Base-by-base conservation (phyloP, 768 basidiomycete species). In the Pholiota microspora region DNA sequence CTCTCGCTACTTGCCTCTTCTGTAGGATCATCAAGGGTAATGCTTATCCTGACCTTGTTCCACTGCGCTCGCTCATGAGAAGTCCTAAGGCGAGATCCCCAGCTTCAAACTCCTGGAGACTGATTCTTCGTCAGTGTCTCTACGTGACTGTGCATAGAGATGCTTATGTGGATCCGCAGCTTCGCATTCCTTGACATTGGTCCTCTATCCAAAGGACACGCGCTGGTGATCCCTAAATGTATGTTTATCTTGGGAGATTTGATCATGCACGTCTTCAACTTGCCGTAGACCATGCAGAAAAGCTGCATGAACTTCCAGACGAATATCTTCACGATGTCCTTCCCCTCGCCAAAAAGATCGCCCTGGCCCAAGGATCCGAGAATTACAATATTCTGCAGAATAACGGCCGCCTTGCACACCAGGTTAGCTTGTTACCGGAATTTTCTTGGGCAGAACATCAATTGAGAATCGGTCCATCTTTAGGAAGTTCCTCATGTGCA, bases 181-280 rank as follows among this genome's bases (percentile, higher is more conserved):
- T 88, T 75, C 66, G 84, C 96, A 0, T 98, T 99, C 76, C 83
- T 99, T 60, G 97, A 98, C 62, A 91, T 99, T 58, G 86, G 86
- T 1, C 95, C 96, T 7, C 73, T 98, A 21, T 79, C 93, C n/a
- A 85, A 81, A 64, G 96, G 96, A 3, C 94, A 99, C 71, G 83
- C 92, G 10, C 80, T 98, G 31, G 76, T 98, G 50, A 92, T 99
- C 58, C 96, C 96, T 2, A 99, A 98, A 77, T 86, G 95, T 96
- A 54, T 69, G 70, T 56, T 10, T n/a, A n/a, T n/a, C n/a, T n/a
- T n/a, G n/a, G n/a, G n/a, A n/a, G n/a, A n/a, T n/a, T n/a, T n/a
- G n/a, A n/a, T n/a, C n/a, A n/a, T n/a, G n/a, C n/a, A 18, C 23
- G 27, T 42, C 24, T 44, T 46, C 28, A 4, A 12, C 25, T 42